Evolutionary conservation across 495 filamentous ascomycete species (phyloP), one percentile per base, ranked within the genome.

Genomic region (Astrocystis sublimbata): DNA sequence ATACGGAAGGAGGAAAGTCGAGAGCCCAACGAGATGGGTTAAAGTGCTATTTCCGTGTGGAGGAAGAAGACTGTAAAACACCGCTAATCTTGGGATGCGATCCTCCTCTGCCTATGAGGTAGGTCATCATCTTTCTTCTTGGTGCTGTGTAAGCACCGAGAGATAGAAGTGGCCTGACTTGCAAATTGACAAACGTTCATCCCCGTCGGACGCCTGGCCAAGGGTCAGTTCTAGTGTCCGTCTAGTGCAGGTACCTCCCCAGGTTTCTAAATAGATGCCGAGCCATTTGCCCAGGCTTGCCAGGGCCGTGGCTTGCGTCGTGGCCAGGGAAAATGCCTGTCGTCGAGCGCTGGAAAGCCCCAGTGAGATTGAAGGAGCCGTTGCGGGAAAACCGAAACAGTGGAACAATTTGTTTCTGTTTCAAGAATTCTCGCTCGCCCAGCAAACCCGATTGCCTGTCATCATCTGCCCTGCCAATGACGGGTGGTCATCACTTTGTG

Each of bases 351-450:
- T 21, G 54, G n/a, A 10, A 57, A 6, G 40, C 31, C 10, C 54
- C 54, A 57, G 26, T 57, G 15, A 57, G 54, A 57, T 43, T 45
- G 35, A 21, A 43, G 38, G 23, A 31, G 15, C 26, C 40, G 54
- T 31, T 40, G 23, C 54, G 45, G 26, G 45, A 57, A 57, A 57
- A 9, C 40, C 40, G 54, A 57, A 57, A 42, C 52, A 41, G 21
- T 30, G 36, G 6, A 55, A 5, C 26, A 33, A 40, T 26, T 28
- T 33, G 26, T 45, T 45, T 45, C 40, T 45, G 54, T 57, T 57
- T 57, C 54, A 57, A 57, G 54, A 57, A 43, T 43, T 57, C 12
- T 45, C 33, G 40, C 26, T n/a, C 13, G 33, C 33, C n/a, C 28
- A 49, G 46, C 17, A 49, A 30, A 28, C 26, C 24, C 8, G 9